Base-by-base conservation (phyloP, 352 stramenopile species). In the Globisporangium splendens region DNA sequence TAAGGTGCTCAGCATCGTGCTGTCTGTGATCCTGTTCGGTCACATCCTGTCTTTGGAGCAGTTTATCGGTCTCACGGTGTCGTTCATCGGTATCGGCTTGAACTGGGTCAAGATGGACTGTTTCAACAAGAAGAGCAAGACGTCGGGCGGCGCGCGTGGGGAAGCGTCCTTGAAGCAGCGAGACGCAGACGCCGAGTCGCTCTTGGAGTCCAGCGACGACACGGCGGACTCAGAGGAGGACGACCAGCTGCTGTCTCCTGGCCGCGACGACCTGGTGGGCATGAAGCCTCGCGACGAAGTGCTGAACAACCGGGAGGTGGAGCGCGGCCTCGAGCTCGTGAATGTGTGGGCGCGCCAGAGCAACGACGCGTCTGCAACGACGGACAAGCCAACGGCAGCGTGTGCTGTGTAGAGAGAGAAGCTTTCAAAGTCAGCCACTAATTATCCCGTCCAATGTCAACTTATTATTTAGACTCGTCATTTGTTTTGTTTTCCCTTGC, bases 1-100 rank as follows among this genome's bases (percentile, higher is more conserved):
- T 42, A 95, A 95, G 52, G 85, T 95, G 52, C 65, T 95, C 21
- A 93, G 81, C 59, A 91, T 95, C 42, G 82, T 91, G 62, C 66
- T 93, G 3, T 95, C 85, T 12, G 82, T 93, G n/a, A 62, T 92
- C 22, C 61, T 91, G 6, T 95, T 95, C 44, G 80, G 82, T 38
- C 85, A 95, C 65, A 71, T 91, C 10, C 60, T 95, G 31, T 85
- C 75, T 15, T 44, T 73, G 28, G 72, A 89, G 48, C 85, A 95
- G 69, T 77, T 65, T 3, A 43, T 88, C 17, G 85, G 85, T 62
- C 66, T 95, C 1, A 63, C 63, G 13, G 57, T 93, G 0, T 76
- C 79, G 2, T 95, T 95, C 48, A 3, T 74, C 6, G 85, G 83
- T 50, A 92, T 95, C 33, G 79, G 77, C 0, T 58, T 91, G n/a